These are phyloP conservation scores for Paradendryphiella salina DNA, from an alignment of 2,329 filamentous ascomycete species.

Conservation along the genomic window DNA sequence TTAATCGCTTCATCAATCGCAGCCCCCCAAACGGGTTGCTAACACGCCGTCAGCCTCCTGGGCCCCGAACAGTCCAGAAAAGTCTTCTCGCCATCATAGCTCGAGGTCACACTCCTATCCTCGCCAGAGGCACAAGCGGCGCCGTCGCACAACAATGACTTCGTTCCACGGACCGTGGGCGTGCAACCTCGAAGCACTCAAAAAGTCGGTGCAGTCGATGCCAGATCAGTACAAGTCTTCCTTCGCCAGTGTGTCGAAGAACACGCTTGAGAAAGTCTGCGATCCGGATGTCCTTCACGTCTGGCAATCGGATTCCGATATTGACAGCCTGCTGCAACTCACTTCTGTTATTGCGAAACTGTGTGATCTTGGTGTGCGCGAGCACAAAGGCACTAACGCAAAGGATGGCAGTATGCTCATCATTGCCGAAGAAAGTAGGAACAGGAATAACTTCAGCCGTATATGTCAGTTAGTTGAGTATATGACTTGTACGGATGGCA, in stretches of 20 bases:
- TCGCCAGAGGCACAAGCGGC: conserved; percentile 11
- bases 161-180: conserved; percentile 36
- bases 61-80: neutral
- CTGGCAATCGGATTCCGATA: conserved; percentile 41
- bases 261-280: conserved; percentile 28
- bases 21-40: neutral
- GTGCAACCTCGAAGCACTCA: conserved; percentile 28
- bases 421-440: conserved; percentile 26
- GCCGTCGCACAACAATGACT: conserved; percentile 13
- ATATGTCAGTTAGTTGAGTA: conserved; percentile 37
- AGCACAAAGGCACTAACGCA: conserved; percentile 14
- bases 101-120: neutral
- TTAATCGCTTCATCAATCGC: conserved; percentile 16
- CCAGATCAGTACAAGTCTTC: conserved; percentile 30
- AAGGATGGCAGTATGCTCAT: conserved; percentile 35
- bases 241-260: conserved; percentile 27
- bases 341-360: conserved; percentile 38
- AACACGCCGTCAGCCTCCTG: neutral
- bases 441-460: conserved; percentile 27
- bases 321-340: conserved; percentile 40
- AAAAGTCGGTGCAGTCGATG: conserved; percentile 30
- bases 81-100: neutral
- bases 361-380: conserved; percentile 26
- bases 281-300: conserved; percentile 33
- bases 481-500: conserved; percentile 25